Percentiles rank a stretch among this genome's conserved stretches.
phyloP scores from a whole-genome alignment of 345 rosid genomes.

The Brassica napus region Da-Ae NC_063440.1:12572501-12573000 shows the following conservation, averaged over 20 bases:
- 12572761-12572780: constrained; percentile 35
- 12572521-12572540: constrained; percentile 33
- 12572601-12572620: constrained; percentile 42
- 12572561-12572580: constrained; percentile 38
- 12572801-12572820: constrained; percentile 6
- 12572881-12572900: constrained; percentile 38
- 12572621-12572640: constrained; percentile 43
- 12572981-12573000: constrained; percentile 52
- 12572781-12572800: constrained; percentile 31
- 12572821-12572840: not conserved
- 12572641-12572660: constrained; percentile 38
- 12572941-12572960: constrained; percentile 32
- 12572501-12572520: not conserved
- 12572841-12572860: constrained; percentile 14
- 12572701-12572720: constrained; percentile 45
- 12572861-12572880: constrained; percentile 42
- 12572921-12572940: constrained; percentile 33
- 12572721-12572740: constrained; percentile 40
- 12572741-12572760: constrained; percentile 33
- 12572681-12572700: constrained; percentile 25
- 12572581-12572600: constrained; percentile 48
- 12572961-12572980: constrained; percentile 51
- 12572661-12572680: constrained; percentile 22
- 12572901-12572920: constrained; percentile 28
- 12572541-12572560: constrained; percentile 39